phyloP scores from a whole-genome alignment of 1,139 yeast genomes.

The Blastobotrys raffinosifermentans region DNA sequence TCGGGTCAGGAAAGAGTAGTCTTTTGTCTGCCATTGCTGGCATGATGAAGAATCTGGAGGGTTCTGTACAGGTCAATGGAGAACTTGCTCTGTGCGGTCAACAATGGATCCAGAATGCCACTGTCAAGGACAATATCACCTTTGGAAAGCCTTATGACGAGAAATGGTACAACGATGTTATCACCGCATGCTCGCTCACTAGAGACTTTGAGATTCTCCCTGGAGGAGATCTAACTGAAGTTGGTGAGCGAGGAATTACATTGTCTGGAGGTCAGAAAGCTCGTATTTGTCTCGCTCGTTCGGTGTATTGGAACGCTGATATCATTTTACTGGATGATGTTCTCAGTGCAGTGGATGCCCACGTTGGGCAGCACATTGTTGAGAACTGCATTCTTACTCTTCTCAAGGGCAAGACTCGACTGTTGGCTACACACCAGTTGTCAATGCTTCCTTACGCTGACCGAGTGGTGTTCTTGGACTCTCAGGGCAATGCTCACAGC shows the following conservation, averaged over 20 bases:
- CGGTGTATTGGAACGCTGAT: slow-evolving; percentile 66
- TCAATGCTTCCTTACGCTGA: slow-evolving; percentile 65
- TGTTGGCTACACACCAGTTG: slow-evolving; percentile 82
- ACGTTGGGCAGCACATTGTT: slow-evolving; percentile 80
- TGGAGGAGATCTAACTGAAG: slow-evolving; percentile 80
- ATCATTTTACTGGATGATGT: slow-evolving; percentile 78
- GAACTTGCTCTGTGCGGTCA: slow-evolving; percentile 40
- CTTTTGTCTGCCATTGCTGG: slow-evolving; percentile 58
- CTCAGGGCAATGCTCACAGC: slow-evolving; percentile 56
- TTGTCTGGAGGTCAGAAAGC: slow-evolving; percentile 94
- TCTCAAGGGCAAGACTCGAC: slow-evolving; percentile 55
- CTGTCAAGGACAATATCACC: slow-evolving; percentile 66
- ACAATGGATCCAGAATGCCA: slow-evolving; percentile 86
- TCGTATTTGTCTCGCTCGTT: slow-evolving; percentile 75
- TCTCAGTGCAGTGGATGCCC: slow-evolving; percentile 85
- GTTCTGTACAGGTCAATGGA: slow-evolving; percentile 41
- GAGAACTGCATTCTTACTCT: slow-evolving; percentile 60
- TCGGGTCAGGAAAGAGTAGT: slow-evolving; percentile 69
- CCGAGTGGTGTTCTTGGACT: slow-evolving; percentile 59
- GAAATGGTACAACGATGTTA: slow-evolving; percentile 48
- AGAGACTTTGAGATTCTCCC: slow-evolving; percentile 67
- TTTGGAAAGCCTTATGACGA: slow-evolving; percentile 62
- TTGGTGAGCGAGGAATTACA: slow-evolving; percentile 90
- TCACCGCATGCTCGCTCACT: slow-evolving; percentile 59
- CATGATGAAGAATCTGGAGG: slow-evolving; percentile 47